Percentiles rank a stretch among this genome's conserved stretches.
Conservation (phyloP, 164 flowering plant genomes). For the Magnolia changhungtana region DNA sequence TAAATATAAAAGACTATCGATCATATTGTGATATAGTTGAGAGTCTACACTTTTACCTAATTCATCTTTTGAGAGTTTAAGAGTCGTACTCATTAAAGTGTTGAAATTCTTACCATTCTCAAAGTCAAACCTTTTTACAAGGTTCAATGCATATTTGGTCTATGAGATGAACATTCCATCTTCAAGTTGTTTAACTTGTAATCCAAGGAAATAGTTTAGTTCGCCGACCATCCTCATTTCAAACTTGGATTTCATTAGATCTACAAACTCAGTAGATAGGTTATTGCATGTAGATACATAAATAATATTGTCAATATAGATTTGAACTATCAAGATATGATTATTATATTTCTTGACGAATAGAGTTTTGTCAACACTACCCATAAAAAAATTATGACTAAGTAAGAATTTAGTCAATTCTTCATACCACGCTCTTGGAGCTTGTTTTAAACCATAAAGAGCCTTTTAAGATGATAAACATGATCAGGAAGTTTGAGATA, state of each 20-base stretch:
- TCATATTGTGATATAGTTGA: not conserved
- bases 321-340: not conserved
- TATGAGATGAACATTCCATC: not conserved
- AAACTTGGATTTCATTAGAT: not conserved
- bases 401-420: not conserved
- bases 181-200: not conserved
- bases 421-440: slow-evolving; percentile 12
- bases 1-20: not conserved
- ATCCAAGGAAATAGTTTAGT: not conserved
- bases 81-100: not conserved
- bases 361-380: not conserved
- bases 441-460: slow-evolving; percentile 10
- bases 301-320: slow-evolving; percentile 8
- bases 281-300: not conserved
- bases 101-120: not conserved
- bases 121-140: not conserved
- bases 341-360: not conserved
- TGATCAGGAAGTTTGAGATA: not conserved
- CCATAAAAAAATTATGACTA: not conserved
- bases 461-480: not conserved
- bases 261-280: not conserved
- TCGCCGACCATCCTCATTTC: not conserved
- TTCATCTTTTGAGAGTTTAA: not conserved
- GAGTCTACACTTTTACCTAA: not conserved
- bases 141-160: not conserved